phyloP scores from a whole-genome alignment of 1,284 basidiomycete genomes.

The Rhodotorula mucilaginosa region DNA sequence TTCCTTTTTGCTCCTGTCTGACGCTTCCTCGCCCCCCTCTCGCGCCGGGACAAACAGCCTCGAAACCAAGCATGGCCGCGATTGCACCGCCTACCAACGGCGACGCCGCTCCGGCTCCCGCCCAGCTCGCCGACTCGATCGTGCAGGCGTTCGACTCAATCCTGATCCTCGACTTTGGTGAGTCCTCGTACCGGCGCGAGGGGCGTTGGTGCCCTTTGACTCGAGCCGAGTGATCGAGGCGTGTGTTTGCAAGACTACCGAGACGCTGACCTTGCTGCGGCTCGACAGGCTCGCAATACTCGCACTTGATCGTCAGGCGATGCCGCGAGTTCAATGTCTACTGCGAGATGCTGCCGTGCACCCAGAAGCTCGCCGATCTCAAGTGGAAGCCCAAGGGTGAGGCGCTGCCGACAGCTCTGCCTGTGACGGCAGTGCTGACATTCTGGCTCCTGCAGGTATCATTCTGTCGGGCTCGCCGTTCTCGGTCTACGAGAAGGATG shows the following conservation, averaged over 20 bases:
- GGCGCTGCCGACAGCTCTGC: slow-evolving; percentile 12
- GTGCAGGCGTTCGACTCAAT: slow-evolving; percentile 56
- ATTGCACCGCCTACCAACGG: slow-evolving; percentile 1
- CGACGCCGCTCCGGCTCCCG: background rate
- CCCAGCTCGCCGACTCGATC: slow-evolving; percentile 36
- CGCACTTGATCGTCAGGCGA: slow-evolving; percentile 95
- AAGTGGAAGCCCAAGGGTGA: slow-evolving; percentile 92
- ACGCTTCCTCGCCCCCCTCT: background rate
- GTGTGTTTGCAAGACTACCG: background rate
- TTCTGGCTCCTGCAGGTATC: slow-evolving; percentile 62
- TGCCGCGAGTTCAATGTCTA: slow-evolving; percentile 98
- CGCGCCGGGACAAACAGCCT: background rate
- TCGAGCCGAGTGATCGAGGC: background rate
- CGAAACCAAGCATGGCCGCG: slow-evolving; percentile 1
- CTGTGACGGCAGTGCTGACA: background rate
- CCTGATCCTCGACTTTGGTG: slow-evolving; percentile 93
- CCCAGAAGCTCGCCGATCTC: slow-evolving; percentile 83
- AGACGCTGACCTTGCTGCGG: background rate
- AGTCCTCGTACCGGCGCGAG: background rate
- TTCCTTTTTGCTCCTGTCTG: background rate
- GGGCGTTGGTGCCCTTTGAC: background rate
- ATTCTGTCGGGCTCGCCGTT: slow-evolving; percentile 98
- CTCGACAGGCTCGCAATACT: slow-evolving; percentile 63
- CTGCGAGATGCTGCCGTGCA: slow-evolving; percentile 97
- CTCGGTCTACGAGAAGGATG: slow-evolving; percentile 90